phyloP scores from a whole-genome alignment of 2,329 filamentous ascomycete species.

The Aspergillus fijiensis region DNA sequence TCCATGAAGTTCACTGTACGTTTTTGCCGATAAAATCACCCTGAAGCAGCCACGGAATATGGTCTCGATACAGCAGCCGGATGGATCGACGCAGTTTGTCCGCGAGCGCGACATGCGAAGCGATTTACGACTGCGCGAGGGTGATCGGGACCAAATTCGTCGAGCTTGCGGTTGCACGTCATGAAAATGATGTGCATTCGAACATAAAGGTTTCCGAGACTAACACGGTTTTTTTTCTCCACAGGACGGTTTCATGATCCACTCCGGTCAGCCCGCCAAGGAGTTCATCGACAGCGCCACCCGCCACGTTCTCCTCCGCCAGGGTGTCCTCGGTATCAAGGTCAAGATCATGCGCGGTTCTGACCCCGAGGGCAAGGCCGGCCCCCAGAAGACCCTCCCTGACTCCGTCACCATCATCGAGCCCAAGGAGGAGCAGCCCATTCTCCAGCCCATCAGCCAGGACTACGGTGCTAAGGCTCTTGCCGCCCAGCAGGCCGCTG shows the following conservation, averaged over 20 bases:
- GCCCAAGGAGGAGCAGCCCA: slow-evolving; percentile 97
- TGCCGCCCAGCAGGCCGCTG: slow-evolving; percentile 57
- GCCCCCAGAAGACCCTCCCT: slow-evolving; percentile 93
- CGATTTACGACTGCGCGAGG: neutral
- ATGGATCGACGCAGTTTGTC: neutral
- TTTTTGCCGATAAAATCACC: slow-evolving; percentile 17
- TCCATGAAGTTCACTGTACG: slow-evolving; percentile 99
- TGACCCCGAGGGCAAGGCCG: slow-evolving; percentile 98
- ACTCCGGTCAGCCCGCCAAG: slow-evolving; percentile 98
- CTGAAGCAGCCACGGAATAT: neutral
- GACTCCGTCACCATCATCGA: slow-evolving; percentile 99
- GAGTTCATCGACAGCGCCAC: slow-evolving; percentile 99
- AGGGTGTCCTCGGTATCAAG: slow-evolving; percentile 99
- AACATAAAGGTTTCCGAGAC: neutral
- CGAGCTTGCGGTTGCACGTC: neutral
- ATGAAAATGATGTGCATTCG: neutral
- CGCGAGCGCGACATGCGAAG: neutral
- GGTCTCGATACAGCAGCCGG: neutral
- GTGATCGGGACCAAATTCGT: neutral
- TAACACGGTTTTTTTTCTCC: slow-evolving; percentile 12
- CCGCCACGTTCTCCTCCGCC: slow-evolving; percentile 98
- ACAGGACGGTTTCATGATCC: slow-evolving; percentile 99
- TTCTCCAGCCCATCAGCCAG: slow-evolving; percentile 93
- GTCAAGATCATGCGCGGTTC: slow-evolving; percentile 99
- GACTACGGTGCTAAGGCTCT: slow-evolving; percentile 96